These are phyloP conservation scores for Kalaharituber pfeilii DNA, from an alignment of 2,329 filamentous ascomycete genomes.

Conservation along the genomic window DNA sequence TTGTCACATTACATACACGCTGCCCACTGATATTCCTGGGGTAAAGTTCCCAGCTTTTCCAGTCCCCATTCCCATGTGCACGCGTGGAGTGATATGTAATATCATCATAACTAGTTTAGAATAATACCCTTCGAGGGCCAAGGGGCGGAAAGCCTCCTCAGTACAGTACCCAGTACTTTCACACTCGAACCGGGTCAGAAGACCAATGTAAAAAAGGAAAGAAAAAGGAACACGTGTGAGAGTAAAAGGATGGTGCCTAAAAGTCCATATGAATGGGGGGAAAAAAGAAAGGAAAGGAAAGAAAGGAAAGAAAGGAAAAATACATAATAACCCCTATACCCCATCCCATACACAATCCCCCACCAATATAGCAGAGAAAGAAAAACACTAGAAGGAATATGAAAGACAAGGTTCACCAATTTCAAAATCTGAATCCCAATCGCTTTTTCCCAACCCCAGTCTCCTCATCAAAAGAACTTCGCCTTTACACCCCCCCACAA, in stretches of 20 bases:
- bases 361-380: background rate
- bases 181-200: no score
- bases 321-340: background rate
- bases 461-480: background rate
- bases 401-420: background rate
- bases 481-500: conserved; percentile 40
- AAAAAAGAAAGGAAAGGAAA: background rate
- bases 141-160: background rate
- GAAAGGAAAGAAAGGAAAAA: background rate
- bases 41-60: no score
- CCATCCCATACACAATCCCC: background rate
- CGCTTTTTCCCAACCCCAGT: background rate
- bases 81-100: no score
- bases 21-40: no score
- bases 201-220: background rate
- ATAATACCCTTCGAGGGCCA: background rate
- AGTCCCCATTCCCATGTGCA: no score
- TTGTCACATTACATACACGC: no score
- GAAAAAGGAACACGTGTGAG: background rate
- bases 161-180: background rate
- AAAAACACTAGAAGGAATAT: background rate
- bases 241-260: background rate
- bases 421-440: background rate
- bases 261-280: background rate
- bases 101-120: no score